Evolutionary conservation across 2,329 filamentous ascomycete genomes (phyloP).

Genomic region (Fusarium irregulare): DNA sequence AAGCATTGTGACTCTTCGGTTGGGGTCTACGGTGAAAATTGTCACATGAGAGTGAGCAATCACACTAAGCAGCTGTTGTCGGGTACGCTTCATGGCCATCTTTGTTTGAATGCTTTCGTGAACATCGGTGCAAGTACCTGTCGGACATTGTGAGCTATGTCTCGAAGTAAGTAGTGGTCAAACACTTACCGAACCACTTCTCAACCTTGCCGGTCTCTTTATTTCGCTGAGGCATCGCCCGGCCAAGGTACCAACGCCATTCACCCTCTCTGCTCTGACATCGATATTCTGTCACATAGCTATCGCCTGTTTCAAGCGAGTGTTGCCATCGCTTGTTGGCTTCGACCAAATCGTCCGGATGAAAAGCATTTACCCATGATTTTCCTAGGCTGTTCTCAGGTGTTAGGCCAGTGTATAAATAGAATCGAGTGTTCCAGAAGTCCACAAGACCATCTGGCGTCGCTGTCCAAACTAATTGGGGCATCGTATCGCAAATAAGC

Average conservation of each 20-base stretch:
- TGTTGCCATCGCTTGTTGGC: constrained; percentile 68
- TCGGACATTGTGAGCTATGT: not conserved
- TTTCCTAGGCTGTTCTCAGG: constrained; percentile 70
- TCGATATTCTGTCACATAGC: constrained; percentile 77
- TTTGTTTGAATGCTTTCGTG: constrained; percentile 78
- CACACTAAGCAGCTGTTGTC: constrained; percentile 78
- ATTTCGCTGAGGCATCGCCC: constrained; percentile 75
- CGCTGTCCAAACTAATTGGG: constrained; percentile 79
- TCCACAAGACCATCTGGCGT: constrained; percentile 73
- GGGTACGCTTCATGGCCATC: constrained; percentile 71
- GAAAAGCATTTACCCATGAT: constrained; percentile 73
- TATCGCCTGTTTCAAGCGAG: constrained; percentile 73
- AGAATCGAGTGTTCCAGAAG: constrained; percentile 83
- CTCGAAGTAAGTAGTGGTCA: not conserved
- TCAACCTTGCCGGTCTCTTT: constrained; percentile 74
- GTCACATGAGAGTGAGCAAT: constrained; percentile 81
- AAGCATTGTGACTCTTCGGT: constrained; percentile 72
- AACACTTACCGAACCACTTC: constrained; percentile 76
- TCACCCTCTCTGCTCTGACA: constrained; percentile 73
- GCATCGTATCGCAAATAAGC: constrained; percentile 79
- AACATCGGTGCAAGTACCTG: constrained; percentile 79
- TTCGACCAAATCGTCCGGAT: constrained; percentile 74
- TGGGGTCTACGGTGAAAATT: constrained; percentile 76
- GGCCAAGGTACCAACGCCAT: constrained; percentile 83
- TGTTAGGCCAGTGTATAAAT: constrained; percentile 78